Evolutionary conservation across 2,329 filamentous ascomycete species (phyloP).

Genomic region (Nakataea oryzae): DNA sequence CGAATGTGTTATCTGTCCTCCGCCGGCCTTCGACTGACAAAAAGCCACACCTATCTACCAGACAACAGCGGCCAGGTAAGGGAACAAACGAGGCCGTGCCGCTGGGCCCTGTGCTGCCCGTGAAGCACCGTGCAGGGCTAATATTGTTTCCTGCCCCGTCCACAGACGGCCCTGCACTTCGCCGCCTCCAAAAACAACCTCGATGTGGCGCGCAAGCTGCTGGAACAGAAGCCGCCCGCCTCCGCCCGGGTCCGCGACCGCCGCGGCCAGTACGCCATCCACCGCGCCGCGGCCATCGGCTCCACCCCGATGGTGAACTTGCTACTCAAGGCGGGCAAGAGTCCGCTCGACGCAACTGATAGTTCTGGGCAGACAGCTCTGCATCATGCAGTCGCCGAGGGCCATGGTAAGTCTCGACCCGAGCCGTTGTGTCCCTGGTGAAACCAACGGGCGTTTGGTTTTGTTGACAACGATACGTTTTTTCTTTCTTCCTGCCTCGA

Average conservation of each 20-base stretch:
- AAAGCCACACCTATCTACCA: conserved; percentile 16
- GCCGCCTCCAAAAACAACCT: conserved; percentile 83
- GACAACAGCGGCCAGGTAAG: conserved; percentile 55
- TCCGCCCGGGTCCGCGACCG: conserved; percentile 74
- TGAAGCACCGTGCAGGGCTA: background rate
- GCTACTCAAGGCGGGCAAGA: conserved; percentile 58
- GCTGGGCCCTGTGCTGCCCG: background rate
- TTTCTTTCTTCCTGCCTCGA: background rate
- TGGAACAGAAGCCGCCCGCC: conserved; percentile 58
- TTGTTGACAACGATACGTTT: background rate
- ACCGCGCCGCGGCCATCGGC: conserved; percentile 83
- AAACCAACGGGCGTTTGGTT: background rate
- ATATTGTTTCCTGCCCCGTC: background rate
- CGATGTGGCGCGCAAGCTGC: conserved; percentile 67
- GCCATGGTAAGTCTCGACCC: conserved; percentile 42
- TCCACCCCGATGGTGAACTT: conserved; percentile 79
- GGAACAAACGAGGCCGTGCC: background rate
- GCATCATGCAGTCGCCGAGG: conserved; percentile 77
- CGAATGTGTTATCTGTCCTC: background rate
- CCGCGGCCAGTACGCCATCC: conserved; percentile 80
- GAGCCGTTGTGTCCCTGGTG: too few relatives aligned
- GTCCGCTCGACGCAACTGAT: conserved; percentile 78
- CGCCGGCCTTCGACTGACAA: conserved; percentile 8
- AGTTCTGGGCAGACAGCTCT: conserved; percentile 75
- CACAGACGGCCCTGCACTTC: conserved; percentile 79